phyloP scores from a whole-genome alignment of 2,329 filamentous ascomycete genomes.

The Cadophora luteo-olivacea region DNA sequence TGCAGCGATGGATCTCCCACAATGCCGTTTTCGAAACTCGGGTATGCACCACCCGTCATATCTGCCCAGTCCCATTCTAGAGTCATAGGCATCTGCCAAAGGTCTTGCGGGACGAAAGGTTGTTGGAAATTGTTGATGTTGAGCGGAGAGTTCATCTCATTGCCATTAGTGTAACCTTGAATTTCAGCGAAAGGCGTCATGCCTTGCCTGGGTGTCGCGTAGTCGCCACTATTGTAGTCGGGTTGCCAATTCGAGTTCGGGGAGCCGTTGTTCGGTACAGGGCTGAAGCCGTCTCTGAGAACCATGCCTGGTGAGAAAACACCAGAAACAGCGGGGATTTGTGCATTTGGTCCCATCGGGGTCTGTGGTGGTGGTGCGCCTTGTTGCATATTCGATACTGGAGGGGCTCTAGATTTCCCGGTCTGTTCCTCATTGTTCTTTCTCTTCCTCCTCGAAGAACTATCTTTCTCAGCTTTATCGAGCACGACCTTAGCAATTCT shows the following conservation, averaged over 20 bases:
- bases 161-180: constrained; percentile 38
- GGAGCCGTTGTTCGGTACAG: constrained; percentile 35
- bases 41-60: constrained; percentile 70
- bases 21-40: constrained; percentile 66
- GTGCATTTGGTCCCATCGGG: constrained; percentile 36
- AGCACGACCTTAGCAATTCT: constrained; percentile 90
- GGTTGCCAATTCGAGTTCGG: constrained; percentile 38
- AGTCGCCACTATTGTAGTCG: constrained; percentile 38
- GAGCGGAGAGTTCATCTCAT: constrained; percentile 41
- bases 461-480: constrained; percentile 89
- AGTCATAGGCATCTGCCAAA: constrained; percentile 96
- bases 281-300: constrained; percentile 41
- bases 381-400: constrained; percentile 18
- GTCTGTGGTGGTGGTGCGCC: constrained; percentile 31
- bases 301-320: constrained; percentile 40
- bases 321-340: constrained; percentile 36
- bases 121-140: constrained; percentile 69
- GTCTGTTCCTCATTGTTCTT: constrained; percentile 67
- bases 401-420: constrained; percentile 33
- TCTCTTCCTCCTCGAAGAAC: constrained; percentile 72
- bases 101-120: constrained; percentile 87
- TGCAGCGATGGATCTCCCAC: constrained; percentile 39
- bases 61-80: constrained; percentile 80
- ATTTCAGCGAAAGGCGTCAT: constrained; percentile 42
- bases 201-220: constrained; percentile 34